Conservation (phyloP, 192 early-diverging fungal genomes). For the Podila epigama region DNA sequence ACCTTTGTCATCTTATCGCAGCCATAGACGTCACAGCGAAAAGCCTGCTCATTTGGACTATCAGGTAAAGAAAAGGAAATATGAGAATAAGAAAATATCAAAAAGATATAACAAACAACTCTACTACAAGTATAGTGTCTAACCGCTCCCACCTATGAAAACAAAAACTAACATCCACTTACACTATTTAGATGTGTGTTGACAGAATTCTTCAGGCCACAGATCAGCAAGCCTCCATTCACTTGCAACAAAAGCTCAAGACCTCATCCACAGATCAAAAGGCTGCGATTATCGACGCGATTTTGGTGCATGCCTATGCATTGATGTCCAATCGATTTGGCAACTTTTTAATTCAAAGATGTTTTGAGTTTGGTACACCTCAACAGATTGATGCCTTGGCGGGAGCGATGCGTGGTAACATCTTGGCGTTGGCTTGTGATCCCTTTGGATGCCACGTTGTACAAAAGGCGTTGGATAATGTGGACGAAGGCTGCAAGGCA, state of each 20-base stretch:
- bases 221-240: conserved; percentile 77
- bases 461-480: conserved; percentile 75
- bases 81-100: too few relatives aligned
- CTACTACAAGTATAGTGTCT: too few relatives aligned
- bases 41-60: conserved; percentile 40
- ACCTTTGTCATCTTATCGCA: conserved; percentile 11
- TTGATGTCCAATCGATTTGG: conserved; percentile 81
- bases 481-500: conserved; percentile 66
- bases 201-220: conserved; percentile 74
- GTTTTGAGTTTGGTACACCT: conserved; percentile 69
- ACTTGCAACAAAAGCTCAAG: conserved; percentile 76
- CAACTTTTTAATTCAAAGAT: conserved; percentile 78
- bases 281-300: conserved; percentile 64
- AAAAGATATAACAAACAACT: too few relatives aligned
- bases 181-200: conserved; percentile 58
- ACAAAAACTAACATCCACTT: too few relatives aligned
- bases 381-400: conserved; percentile 65
- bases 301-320: conserved; percentile 60
- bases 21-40: conserved; percentile 36
- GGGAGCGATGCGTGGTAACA: conserved; percentile 65
- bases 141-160: too few relatives aligned
- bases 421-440: conserved; percentile 70
- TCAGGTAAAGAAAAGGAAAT: conserved; percentile 14
- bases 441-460: conserved; percentile 84
- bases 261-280: conserved; percentile 58